A percentile compares a stretch with the other conserved stretches of the same genome.
phyloP scores from a whole-genome alignment of 2,329 filamentous ascomycete genomes.

The Pseudonectria buxi region DNA sequence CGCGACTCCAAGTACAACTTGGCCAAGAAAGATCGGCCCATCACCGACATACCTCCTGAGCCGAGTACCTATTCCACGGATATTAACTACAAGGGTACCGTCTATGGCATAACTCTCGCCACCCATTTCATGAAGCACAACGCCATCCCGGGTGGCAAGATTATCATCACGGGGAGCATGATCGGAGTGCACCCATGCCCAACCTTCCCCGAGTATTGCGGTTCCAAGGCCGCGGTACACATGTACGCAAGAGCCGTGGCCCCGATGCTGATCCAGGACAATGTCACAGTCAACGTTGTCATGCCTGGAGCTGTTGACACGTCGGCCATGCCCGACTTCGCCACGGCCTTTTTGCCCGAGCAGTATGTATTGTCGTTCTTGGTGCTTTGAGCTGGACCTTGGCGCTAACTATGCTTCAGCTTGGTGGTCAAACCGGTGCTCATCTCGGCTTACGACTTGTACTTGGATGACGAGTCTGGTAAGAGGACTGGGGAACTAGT shows the following conservation, averaged over 20 bases:
- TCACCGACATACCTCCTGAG: slow-evolving; percentile 3
- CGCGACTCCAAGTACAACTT: slow-evolving; percentile 5
- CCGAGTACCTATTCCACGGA: slow-evolving; percentile 3
- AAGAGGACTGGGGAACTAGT: slow-evolving; percentile 2
- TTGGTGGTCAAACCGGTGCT: slow-evolving; percentile 1
- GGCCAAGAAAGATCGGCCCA: background rate
- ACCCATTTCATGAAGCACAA: slow-evolving; percentile 5
- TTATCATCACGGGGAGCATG: slow-evolving; percentile 5
- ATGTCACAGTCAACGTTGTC: slow-evolving; percentile 4
- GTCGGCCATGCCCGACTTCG: slow-evolving; percentile 3
- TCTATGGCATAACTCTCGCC: slow-evolving; percentile 4
- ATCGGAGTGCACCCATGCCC: slow-evolving; percentile 4
- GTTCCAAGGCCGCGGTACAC: slow-evolving; percentile 4
- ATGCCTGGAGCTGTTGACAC: slow-evolving; percentile 5
- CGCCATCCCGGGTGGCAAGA: slow-evolving; percentile 2
- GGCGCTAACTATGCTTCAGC: background rate
- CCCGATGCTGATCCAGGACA: slow-evolving; percentile 3
- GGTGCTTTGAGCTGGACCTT: no score
- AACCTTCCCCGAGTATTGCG: slow-evolving; percentile 5
- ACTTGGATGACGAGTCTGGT: background rate
- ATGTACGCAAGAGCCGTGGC: slow-evolving; percentile 3
- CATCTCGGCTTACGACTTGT: slow-evolving; percentile 3
- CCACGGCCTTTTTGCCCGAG: slow-evolving; percentile 2
- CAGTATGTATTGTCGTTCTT: slow-evolving; percentile 1
- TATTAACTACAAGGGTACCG: slow-evolving; percentile 4